phyloP scores from a whole-genome alignment of 1,284 basidiomycete species.

The Cerrena zonata region DNA sequence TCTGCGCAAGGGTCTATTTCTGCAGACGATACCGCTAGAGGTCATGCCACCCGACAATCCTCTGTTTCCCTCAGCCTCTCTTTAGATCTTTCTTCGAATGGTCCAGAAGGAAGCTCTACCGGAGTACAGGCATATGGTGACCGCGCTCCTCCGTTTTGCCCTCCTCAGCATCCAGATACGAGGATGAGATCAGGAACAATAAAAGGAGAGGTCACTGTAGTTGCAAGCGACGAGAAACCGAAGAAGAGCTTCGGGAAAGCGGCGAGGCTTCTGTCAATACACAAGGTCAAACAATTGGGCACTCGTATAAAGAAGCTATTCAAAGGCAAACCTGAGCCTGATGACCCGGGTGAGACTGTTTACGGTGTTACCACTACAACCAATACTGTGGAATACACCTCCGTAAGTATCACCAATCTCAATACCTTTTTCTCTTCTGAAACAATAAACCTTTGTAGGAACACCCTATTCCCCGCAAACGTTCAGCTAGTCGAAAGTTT shows the following conservation, averaged over 20 bases:
- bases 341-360: slow-evolving; percentile 4
- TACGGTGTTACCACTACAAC: slow-evolving; percentile 21
- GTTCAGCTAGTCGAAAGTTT: neutral
- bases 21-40: neutral
- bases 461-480: slow-evolving; percentile 21
- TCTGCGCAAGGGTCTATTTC: slow-evolving; percentile 5
- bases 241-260: neutral
- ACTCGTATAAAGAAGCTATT: slow-evolving; percentile 25
- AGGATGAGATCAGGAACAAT: neutral
- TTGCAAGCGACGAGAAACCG: slow-evolving; percentile 5
- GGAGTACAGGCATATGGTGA: neutral
- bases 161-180: neutral
- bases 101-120: neutral
- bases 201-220: neutral
- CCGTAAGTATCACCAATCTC: slow-evolving; percentile 17
- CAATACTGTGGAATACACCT: slow-evolving; percentile 24
- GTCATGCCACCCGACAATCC: slow-evolving; percentile 10
- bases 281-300: slow-evolving; percentile 24
- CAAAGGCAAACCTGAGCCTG: slow-evolving; percentile 10
- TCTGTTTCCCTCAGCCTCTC: slow-evolving; percentile 9
- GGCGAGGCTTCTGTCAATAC: slow-evolving; percentile 12
- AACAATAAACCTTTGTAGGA: slow-evolving; percentile 13
- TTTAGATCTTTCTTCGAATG: slow-evolving; percentile 1
- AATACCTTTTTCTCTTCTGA: neutral
- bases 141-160: neutral